Percentiles rank a stretch among this genome's conserved stretches.
These are phyloP conservation scores for Melampsora abietis-canadensis DNA, from an alignment of 1,284 basidiomycete genomes.

Conservation along the genomic window DNA sequence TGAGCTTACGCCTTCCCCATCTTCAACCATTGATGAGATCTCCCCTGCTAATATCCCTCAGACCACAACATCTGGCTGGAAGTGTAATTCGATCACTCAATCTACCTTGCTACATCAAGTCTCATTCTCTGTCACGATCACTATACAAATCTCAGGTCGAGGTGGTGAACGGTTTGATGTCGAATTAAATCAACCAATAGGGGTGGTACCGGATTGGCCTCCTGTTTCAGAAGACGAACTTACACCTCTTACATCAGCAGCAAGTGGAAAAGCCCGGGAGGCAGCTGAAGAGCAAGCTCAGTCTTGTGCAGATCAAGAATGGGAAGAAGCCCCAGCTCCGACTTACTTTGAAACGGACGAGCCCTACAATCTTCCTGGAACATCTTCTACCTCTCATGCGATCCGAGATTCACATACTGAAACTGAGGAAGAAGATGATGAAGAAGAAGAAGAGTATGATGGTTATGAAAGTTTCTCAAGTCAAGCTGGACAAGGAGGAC, in stretches of 20 bases:
- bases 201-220: conserved; percentile 21
- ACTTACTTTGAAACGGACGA: conserved; percentile 20
- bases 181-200: background rate
- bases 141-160: conserved; percentile 11
- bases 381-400: conserved; percentile 9
- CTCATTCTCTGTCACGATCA: conserved; percentile 13
- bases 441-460: conserved; percentile 41
- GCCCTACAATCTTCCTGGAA: background rate
- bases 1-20: background rate
- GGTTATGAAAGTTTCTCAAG: conserved; percentile 31
- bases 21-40: background rate
- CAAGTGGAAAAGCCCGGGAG: conserved; percentile 22
- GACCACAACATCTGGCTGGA: background rate
- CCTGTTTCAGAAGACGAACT: background rate
- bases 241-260: background rate
- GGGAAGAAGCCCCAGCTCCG: conserved; percentile 14
- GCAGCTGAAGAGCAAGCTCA: conserved; percentile 10
- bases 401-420: background rate
- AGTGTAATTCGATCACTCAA: conserved; percentile 26
- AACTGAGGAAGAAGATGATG: conserved; percentile 10
- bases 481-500: conserved; percentile 18
- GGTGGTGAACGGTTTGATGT: conserved; percentile 19
- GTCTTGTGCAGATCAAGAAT: background rate
- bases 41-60: background rate
- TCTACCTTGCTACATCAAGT: conserved; percentile 22